These are phyloP conservation scores for Paecilomyces sp. DNA, from an alignment of 2,329 filamentous ascomycete genomes.

Conservation along the genomic window DNA sequence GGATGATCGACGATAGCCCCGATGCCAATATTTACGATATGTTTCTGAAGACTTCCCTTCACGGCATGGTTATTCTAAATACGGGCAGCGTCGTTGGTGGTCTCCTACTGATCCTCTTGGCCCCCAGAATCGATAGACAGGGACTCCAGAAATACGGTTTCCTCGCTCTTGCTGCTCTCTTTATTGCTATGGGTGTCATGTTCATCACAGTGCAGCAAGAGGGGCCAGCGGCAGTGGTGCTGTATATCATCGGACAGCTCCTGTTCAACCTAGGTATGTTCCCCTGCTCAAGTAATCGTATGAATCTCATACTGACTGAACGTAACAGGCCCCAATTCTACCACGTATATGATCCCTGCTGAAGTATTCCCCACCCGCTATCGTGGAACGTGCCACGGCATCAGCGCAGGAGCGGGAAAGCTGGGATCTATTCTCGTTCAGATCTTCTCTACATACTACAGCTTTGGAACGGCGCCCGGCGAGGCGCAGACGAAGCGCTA, in stretches of 20 bases:
- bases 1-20: slow-evolving; percentile 27
- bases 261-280: slow-evolving; percentile 42
- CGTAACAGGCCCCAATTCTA: slow-evolving; percentile 28
- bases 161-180: slow-evolving; percentile 33
- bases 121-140: slow-evolving; percentile 34
- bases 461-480: slow-evolving; percentile 27
- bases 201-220: slow-evolving; percentile 32
- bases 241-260: slow-evolving; percentile 40
- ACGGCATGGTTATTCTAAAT: slow-evolving; percentile 34
- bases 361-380: slow-evolving; percentile 52
- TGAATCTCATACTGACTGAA: slow-evolving; percentile 1
- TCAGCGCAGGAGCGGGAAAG: slow-evolving; percentile 48
- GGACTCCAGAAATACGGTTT: slow-evolving; percentile 40
- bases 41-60: slow-evolving; percentile 31
- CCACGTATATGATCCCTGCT: slow-evolving; percentile 45
- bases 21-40: slow-evolving; percentile 37
- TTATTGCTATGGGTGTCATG: slow-evolving; percentile 36
- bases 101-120: slow-evolving; percentile 31
- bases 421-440: slow-evolving; percentile 42
- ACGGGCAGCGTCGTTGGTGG: slow-evolving; percentile 37
- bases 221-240: slow-evolving; percentile 28
- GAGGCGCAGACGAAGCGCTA: slow-evolving; percentile 27
- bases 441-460: slow-evolving; percentile 33
- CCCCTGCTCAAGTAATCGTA: not conserved
- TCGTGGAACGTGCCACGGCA: slow-evolving; percentile 47